phyloP scores from a whole-genome alignment of 1,284 basidiomycete genomes.

The Tylopilus sp. region DNA sequence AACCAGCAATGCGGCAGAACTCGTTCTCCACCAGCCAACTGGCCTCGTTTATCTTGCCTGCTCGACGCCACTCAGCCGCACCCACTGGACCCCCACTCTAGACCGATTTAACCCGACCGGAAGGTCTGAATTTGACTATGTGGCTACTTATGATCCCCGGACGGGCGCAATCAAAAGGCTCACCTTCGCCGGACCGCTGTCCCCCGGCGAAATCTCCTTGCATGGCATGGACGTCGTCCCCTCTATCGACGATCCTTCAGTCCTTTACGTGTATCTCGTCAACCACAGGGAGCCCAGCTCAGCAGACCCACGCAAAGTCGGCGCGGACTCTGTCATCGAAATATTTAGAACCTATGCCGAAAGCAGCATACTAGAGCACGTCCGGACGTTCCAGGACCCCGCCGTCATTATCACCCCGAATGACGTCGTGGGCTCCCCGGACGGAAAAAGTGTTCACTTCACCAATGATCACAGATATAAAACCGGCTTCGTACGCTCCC shows the following conservation, averaged over 20 bases:
- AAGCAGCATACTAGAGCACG: constrained; percentile 43
- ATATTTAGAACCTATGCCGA: constrained; percentile 59
- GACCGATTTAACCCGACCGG: constrained; percentile 44
- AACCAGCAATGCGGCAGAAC: constrained; percentile 37
- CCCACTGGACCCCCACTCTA: constrained; percentile 54
- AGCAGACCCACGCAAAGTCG: constrained; percentile 41
- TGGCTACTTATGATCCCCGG: constrained; percentile 57
- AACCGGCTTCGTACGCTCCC: constrained; percentile 43
- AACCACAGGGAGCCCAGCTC: constrained; percentile 56
- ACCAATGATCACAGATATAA: constrained; percentile 67
- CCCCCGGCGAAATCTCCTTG: constrained; percentile 47
- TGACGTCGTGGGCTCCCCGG: constrained; percentile 58
- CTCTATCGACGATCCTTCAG: constrained; percentile 44
- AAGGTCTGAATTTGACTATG: constrained; percentile 48
- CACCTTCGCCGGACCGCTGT: constrained; percentile 38
- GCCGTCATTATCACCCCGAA: constrained; percentile 63
- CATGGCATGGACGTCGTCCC: constrained; percentile 74
- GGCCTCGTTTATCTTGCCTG: constrained; percentile 71
- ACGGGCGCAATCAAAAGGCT: constrained; percentile 48
- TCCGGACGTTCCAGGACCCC: constrained; percentile 56
- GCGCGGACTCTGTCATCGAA: constrained; percentile 71
- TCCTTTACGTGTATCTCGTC: constrained; percentile 62
- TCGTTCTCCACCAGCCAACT: constrained; percentile 51
- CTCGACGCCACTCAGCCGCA: constrained; percentile 49
- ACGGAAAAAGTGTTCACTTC: constrained; percentile 60